Evolutionary conservation across 2,329 filamentous ascomycete genomes (phyloP).

Genomic region (Fusarium oligoseptatum): DNA sequence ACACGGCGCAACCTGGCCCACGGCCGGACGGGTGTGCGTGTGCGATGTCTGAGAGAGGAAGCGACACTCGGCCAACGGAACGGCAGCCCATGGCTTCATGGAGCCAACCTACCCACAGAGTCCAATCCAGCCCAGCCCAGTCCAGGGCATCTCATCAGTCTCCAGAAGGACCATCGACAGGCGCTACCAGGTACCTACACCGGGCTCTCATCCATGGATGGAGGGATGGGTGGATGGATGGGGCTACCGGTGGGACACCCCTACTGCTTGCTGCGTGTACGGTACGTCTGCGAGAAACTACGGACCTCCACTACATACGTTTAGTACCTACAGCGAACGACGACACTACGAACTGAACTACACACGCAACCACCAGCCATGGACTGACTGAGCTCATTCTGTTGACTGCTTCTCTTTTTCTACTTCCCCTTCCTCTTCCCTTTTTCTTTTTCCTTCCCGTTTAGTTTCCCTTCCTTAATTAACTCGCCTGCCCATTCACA

Average conservation of each 20-base stretch:
- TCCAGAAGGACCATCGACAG: slow-evolving; percentile 34
- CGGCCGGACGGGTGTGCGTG: slow-evolving; percentile 39
- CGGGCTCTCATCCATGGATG: neutral
- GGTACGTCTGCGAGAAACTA: slow-evolving; percentile 36
- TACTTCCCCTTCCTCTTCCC: slow-evolving; percentile 27
- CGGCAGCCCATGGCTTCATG: slow-evolving; percentile 33
- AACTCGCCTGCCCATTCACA: slow-evolving; percentile 9
- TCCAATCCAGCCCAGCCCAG: slow-evolving; percentile 22
- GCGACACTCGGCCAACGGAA: slow-evolving; percentile 47
- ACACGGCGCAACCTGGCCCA: slow-evolving; percentile 36
- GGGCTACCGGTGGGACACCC: slow-evolving; percentile 35
- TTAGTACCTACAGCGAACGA: slow-evolving; percentile 22
- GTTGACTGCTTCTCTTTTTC: slow-evolving; percentile 40
- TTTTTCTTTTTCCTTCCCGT: slow-evolving; percentile 23
- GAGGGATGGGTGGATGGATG: slow-evolving; percentile 9
- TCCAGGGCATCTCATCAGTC: slow-evolving; percentile 8
- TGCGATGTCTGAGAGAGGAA: slow-evolving; percentile 44
- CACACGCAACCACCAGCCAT: slow-evolving; percentile 49
- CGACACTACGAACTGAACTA: slow-evolving; percentile 40
- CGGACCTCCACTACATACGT: slow-evolving; percentile 21
- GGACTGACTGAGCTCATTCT: slow-evolving; percentile 43
- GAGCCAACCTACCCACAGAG: slow-evolving; percentile 21
- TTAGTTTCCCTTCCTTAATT: slow-evolving; percentile 22
- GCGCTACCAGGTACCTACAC: slow-evolving; percentile 2
- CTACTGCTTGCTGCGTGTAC: slow-evolving; percentile 25